phyloP scores from a whole-genome alignment of 2,329 filamentous ascomycete species.

The Myriangium duriaei region DNA sequence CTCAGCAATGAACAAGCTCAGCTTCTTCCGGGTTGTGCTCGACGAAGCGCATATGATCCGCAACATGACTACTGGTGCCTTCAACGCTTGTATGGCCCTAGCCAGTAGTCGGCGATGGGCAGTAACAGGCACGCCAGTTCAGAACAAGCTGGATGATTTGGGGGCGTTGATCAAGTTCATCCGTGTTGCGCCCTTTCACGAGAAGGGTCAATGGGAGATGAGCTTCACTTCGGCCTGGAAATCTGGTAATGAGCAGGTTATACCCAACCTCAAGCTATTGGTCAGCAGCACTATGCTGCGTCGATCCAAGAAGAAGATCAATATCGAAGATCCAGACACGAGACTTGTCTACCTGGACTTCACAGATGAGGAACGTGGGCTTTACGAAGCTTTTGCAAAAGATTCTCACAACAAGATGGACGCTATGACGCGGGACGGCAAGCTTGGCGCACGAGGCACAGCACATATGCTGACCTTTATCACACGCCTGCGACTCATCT shows the following conservation, averaged over 20 bases:
- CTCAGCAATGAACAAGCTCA: constrained; percentile 60
- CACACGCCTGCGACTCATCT: constrained; percentile 75
- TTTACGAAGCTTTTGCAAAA: constrained; percentile 76
- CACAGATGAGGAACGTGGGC: constrained; percentile 54
- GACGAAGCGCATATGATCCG: constrained; percentile 94
- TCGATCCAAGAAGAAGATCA: constrained; percentile 80
- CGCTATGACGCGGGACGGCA: constrained; percentile 52
- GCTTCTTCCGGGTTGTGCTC: constrained; percentile 87
- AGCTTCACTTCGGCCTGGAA: constrained; percentile 82
- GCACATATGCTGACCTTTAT: constrained; percentile 90
- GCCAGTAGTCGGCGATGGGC: constrained; percentile 80
- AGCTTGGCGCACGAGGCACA: constrained; percentile 59
- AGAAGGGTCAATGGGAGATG: constrained; percentile 60
- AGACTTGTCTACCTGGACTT: constrained; percentile 64
- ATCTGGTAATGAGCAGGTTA: constrained; percentile 66
- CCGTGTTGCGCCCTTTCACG: constrained; percentile 72
- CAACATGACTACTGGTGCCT: constrained; percentile 67
- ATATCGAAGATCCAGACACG: constrained; percentile 64
- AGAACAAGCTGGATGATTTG: constrained; percentile 85
- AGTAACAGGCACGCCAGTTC: constrained; percentile 91
- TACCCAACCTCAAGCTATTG: constrained; percentile 73
- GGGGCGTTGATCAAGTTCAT: constrained; percentile 79
- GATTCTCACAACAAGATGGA: constrained; percentile 71
- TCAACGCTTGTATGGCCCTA: constrained; percentile 70
- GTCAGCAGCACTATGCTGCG: constrained; percentile 92